These are phyloP conservation scores for Blastosporella zonata DNA, from an alignment of 1,284 basidiomycete genomes.

Conservation along the genomic window DNA sequence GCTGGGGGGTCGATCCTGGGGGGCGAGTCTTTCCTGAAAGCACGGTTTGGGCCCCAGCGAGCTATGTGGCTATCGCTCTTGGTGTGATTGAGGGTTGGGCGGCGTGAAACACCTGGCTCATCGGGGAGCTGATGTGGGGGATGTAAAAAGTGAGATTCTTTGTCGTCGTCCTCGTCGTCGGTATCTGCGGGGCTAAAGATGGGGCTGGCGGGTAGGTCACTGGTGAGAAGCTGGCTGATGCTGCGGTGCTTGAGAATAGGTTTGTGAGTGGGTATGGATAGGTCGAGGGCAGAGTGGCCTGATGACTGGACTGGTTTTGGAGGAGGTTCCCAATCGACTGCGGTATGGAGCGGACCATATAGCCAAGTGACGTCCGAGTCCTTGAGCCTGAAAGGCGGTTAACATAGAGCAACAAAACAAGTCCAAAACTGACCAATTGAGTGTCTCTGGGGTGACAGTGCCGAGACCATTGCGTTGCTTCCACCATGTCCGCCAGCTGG, in stretches of 20 bases:
- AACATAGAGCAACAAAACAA: background rate
- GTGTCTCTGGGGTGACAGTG: constrained; percentile 94
- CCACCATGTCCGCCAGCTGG: constrained; percentile 98
- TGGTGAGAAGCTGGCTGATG: constrained; percentile 84
- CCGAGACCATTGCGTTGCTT: constrained; percentile 97
- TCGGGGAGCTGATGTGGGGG: constrained; percentile 22
- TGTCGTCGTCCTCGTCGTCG: constrained; percentile 41
- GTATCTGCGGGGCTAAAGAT: constrained; percentile 51
- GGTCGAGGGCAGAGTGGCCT: constrained; percentile 37
- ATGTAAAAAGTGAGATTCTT: constrained; percentile 15
- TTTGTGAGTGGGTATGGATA: constrained; percentile 53
- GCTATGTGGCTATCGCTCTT: constrained; percentile 82
- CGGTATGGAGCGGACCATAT: constrained; percentile 94
- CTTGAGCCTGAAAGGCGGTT: constrained; percentile 74
- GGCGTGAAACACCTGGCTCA: constrained; percentile 28
- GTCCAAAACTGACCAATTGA: constrained; percentile 76
- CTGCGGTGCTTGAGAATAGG: constrained; percentile 97
- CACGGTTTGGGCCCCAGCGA: constrained; percentile 46
- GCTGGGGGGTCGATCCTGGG: constrained; percentile 50
- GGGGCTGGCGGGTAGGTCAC: constrained; percentile 54
- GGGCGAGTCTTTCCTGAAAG: constrained; percentile 64
- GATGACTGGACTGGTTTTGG: constrained; percentile 40
- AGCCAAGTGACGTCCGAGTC: constrained; percentile 99
- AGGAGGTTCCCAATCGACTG: constrained; percentile 64
- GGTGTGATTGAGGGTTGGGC: constrained; percentile 70